Percentiles rank a stretch among this genome's conserved stretches.
These are phyloP conservation scores for Botrytis tulipae DNA, from an alignment of 2,329 filamentous ascomycete genomes.

Conservation along the genomic window DNA sequence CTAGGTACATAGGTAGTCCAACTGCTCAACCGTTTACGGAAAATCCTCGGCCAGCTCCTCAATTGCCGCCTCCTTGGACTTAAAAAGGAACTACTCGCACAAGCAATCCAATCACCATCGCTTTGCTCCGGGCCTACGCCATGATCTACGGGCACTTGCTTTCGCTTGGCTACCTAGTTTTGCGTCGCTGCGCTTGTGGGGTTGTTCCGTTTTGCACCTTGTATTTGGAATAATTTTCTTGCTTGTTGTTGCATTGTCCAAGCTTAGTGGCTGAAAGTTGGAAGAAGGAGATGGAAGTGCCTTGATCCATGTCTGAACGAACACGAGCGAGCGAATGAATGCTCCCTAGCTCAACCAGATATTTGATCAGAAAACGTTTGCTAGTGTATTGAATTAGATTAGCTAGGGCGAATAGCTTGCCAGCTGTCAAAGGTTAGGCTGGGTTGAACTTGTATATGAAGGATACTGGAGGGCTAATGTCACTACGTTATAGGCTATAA, in stretches of 20 bases:
- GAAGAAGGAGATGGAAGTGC: not conserved
- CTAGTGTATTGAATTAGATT: not conserved
- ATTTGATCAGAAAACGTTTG: slow-evolving; percentile 7
- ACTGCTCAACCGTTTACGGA: not conserved
- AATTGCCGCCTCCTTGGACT: slow-evolving; percentile 4
- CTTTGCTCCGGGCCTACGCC: not conserved
- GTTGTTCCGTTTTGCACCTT: slow-evolving; percentile 2
- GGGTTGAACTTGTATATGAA: not conserved
- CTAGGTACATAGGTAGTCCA: not conserved
- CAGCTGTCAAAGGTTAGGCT: slow-evolving; percentile 10
- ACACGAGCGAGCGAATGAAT: not conserved
- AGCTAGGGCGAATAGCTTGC: not conserved
- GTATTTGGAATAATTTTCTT: slow-evolving; percentile 18
- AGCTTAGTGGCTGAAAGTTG: slow-evolving; percentile 4
- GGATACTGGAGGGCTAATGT: not conserved
- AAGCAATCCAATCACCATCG: slow-evolving; percentile 6
- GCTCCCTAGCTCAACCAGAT: not conserved
- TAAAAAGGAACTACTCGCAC: not conserved
- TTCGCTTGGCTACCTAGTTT: not conserved
- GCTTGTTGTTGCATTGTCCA: slow-evolving; percentile 6
- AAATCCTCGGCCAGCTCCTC: slow-evolving; percentile 3
- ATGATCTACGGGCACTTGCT: slow-evolving; percentile 18
- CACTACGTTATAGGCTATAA: not conserved
- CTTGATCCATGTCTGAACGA: slow-evolving; percentile 11
- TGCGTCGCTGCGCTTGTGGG: not conserved